Evolutionary conservation across 345 rosid species (phyloP), one percentile per base, ranked within the genome.

Genomic region (Eucalyptus regnans): DNA sequence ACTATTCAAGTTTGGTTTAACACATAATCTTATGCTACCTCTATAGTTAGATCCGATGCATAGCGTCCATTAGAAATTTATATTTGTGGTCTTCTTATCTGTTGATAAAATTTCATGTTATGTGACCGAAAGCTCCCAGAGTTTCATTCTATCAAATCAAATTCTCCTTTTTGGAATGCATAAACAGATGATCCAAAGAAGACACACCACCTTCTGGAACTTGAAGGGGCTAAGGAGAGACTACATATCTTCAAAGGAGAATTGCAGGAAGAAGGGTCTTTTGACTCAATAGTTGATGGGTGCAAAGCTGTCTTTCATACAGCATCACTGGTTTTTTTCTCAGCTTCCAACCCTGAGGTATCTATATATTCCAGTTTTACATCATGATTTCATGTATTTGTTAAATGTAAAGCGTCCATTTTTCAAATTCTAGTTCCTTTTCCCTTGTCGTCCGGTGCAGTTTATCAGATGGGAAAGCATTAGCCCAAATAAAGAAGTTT

Each of bases 211-310:
- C 87, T 92, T 50, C 86, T 43, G 84, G 89, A 90, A 27, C 92
- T 93, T 49, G 92, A 91, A 54, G 93, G 94, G 79, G 94, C 93
- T 48, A 89, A 90, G 37, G 91, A 91, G 60, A 89, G 92, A 49
- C 93, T 93, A 27, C 87, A 89, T 54, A 88, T 93, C 46, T 89
- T 91, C 88, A 90, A 89, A 87, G 92, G 92, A 20, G 88, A 89
- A 60, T 88, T 91, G 64, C 51, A 88, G 86, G 93, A 92, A 13
- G 91, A 92, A 87, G 93, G 93, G 56, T 87, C 92, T 48, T 92
- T 93, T 31, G 93, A 87, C 33, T 33, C 33, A 33, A 33, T 33
- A 33, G 33, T 33, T 33, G 33, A 33, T 33, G 33, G 33, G 33
- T 33, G 33, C 33, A 3, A 33, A 33, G 33, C 33, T 33, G 33